Base-by-base conservation (phyloP, 108 stramenopile genomes). In the Cyclotella cryptica region DNA sequence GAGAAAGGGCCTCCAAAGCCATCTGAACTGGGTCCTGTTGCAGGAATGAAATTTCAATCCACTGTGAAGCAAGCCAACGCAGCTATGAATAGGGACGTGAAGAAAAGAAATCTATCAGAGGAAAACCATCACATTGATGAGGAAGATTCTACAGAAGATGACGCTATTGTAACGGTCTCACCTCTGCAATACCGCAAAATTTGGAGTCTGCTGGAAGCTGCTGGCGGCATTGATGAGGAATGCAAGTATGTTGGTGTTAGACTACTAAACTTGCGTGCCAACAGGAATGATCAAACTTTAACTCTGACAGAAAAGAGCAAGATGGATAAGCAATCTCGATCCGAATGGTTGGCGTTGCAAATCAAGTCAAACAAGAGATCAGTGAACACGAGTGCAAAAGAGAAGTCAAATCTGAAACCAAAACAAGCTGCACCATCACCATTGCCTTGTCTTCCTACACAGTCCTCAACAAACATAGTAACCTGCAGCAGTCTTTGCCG, bases 1-100 rank as follows among this genome's bases (percentile, higher is more conserved):
- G 19, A 71, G 57, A 46, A 46, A 14, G 17, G 57, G 30, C 18
- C 54, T 9, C 70, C 57, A 18, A 71, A 71, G 57, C 57, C 70
- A 44, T 57, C 57, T 19, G 70, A 71, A 14, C 28, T 59, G 18
- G 54, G 57, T 17, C 10, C 57, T 12, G 24, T 71, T 7, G 2
- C 29, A 1, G 57, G 58, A 39, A 40, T 30, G 2, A 13, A 30
- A 55, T 71, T 71, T 42, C 10, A 51, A 3, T 74, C 73, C 18
- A 51, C 40, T 6, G 39, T 63, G 17, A 30, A 10, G 11, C 8
- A 53, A 53, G n/a, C 45, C 43, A 27, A 72, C 29, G 27, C 3
- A 43, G 7, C 71, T n/a, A 15, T 22, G 57, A 17, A 53, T 44
- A 24, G 19, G 44, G 10, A 49, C 7, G 19, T 49, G 1, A 14